These are phyloP conservation scores for Monilinia aucupariae DNA, from an alignment of 2,329 filamentous ascomycete species.

Conservation along the genomic window DNA sequence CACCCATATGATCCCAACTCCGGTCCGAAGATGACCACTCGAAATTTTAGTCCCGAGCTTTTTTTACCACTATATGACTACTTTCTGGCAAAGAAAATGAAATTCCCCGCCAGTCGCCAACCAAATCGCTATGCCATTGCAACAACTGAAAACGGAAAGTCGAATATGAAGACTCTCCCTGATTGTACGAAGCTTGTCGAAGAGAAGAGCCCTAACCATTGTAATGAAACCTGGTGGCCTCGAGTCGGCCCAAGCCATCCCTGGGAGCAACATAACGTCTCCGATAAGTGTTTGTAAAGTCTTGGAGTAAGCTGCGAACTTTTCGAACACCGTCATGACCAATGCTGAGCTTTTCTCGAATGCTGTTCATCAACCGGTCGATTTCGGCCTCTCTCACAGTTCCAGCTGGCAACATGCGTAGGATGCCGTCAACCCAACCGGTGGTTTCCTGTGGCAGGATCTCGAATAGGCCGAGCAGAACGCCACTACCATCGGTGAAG, in stretches of 20 bases:
- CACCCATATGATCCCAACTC: slow-evolving; percentile 14
- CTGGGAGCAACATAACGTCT: slow-evolving; percentile 91
- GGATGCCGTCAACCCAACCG: slow-evolving; percentile 75
- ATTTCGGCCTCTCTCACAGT: slow-evolving; percentile 76
- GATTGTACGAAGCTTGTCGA: background rate
- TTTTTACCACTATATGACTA: slow-evolving; percentile 6
- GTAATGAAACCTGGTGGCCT: slow-evolving; percentile 84
- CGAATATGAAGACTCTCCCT: background rate
- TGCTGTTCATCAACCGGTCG: slow-evolving; percentile 72
- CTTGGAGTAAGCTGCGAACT: slow-evolving; percentile 80
- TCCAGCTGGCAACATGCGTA: slow-evolving; percentile 76
- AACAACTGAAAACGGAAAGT: slow-evolving; percentile 9
- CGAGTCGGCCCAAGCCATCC: slow-evolving; percentile 81
- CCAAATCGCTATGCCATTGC: slow-evolving; percentile 17
- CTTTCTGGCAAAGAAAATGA: background rate
- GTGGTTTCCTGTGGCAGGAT: slow-evolving; percentile 75
- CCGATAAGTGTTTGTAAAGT: slow-evolving; percentile 93
- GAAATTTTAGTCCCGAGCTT: background rate
- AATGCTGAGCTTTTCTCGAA: slow-evolving; percentile 70
- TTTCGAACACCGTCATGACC: slow-evolving; percentile 60
- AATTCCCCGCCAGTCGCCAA: background rate
- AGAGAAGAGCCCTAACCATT: slow-evolving; percentile 25
- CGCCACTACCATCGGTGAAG: slow-evolving; percentile 88
- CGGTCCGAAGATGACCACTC: slow-evolving; percentile 14
- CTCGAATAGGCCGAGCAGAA: slow-evolving; percentile 85